Base-by-base conservation (phyloP, 179 eudicot species). In the Actinidia chinensis region DNA sequence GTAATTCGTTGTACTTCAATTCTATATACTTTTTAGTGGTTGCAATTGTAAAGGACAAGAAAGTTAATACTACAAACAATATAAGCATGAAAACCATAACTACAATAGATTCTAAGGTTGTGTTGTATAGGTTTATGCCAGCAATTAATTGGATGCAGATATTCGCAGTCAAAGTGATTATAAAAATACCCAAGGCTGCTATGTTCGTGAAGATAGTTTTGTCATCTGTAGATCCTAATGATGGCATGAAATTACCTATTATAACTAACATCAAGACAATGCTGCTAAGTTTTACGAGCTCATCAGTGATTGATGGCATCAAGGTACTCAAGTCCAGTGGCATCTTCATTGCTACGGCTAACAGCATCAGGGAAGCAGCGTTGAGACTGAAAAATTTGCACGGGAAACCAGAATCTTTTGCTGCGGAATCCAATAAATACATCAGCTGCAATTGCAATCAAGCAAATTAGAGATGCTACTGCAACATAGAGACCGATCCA, bases 401-500 rank as follows among this genome's bases (percentile, higher is more conserved):
- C 4, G 89, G 85, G 52, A 86, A 86, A 79, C 89, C 85, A 84
- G 2, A 77, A 51, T 33, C 78, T 86, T 47, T 36, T 77, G 20
- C 54, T 23, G 0, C 74, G 54, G 28, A 86, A 61, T 11, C 82
- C 83, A 5, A 43, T 47, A 14, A 80, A 71, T 11, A 46, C 61
- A 54, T 84, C 89, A 4, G 79, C 80, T 0, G 75, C 64, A 70
- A 82, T 78, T 13, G 82, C 80, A 17, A 82, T 22, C 7, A 70
- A 52, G 73, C 87, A 82, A 12, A 73, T 8, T 4, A 82, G 60
- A 50, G 89, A 86, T 2, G 87, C 85, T 47, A 74, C 60, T 3
- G 85, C 85, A 20, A 82, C 68, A 42, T 80, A 86, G 43, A 72
- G 8, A 13, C 87, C 89, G 10, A 84, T 79, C 85, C 84, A 86